A percentile compares a stretch with the other conserved stretches of the same genome.
phyloP scores from a whole-genome alignment of 352 stramenopile species.

The Globisporangium spinosum region DNA sequence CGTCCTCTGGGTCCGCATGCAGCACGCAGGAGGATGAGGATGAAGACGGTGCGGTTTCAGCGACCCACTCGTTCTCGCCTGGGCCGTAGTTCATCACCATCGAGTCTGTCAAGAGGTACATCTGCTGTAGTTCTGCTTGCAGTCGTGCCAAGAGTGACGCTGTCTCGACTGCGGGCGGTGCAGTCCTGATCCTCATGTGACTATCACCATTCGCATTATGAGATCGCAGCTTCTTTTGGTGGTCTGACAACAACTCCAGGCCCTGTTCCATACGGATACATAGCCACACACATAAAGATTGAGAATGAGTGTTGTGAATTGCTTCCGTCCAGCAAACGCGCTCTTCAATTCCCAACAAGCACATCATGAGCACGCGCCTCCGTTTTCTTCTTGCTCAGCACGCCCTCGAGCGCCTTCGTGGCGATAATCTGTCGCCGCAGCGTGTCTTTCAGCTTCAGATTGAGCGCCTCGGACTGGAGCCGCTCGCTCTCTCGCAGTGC shows the following conservation, averaged over 20 bases:
- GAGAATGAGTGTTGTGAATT: too few species aligned
- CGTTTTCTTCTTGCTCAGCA: background rate
- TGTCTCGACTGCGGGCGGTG: too few species aligned
- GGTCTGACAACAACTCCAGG: background rate
- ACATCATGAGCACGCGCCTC: background rate
- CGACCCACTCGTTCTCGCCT: background rate
- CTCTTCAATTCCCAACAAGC: background rate
- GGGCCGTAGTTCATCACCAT: background rate
- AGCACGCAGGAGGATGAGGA: background rate
- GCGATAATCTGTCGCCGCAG: background rate
- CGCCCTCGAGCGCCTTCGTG: background rate
- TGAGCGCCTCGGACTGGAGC: conserved; percentile 6
- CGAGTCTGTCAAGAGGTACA: background rate
- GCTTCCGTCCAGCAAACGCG: background rate
- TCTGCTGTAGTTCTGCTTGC: background rate
- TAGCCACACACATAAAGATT: too few species aligned
- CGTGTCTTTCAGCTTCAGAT: conserved; percentile 7
- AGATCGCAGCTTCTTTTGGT: background rate
- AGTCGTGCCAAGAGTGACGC: too few species aligned
- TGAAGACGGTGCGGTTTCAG: background rate
- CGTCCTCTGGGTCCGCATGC: background rate
- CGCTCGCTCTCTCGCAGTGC: background rate
- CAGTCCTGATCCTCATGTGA: too few species aligned
- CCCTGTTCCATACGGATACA: background rate
- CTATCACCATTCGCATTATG: too few species aligned